Conservation (phyloP, 306 rosid genomes). For the Geum urbanum region DNA sequence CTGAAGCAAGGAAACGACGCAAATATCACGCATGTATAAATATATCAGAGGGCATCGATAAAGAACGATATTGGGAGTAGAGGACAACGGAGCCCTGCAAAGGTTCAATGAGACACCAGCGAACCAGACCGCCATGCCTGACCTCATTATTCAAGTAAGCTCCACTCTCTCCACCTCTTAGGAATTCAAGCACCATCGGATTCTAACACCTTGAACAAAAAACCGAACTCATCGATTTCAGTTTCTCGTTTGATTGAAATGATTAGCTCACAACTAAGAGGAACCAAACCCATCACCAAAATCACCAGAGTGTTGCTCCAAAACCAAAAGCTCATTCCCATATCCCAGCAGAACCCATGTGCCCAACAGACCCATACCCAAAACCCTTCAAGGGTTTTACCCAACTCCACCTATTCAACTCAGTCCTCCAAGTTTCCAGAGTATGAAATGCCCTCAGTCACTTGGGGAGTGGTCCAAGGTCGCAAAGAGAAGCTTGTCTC, state of each 20-base stretch:
- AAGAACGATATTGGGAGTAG: no score
- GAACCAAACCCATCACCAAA: constrained; percentile 37
- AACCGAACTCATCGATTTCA: neutral
- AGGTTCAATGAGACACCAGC: no score
- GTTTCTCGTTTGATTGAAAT: neutral
- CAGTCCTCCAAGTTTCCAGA: constrained; percentile 68
- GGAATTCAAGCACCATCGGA: neutral
- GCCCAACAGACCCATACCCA: constrained; percentile 23
- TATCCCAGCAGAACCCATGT: constrained; percentile 22
- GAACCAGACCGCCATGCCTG: no score
- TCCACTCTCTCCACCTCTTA: neutral
- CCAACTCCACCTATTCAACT: constrained; percentile 38
- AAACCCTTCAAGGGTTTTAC: constrained; percentile 51
- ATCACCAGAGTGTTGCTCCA: constrained; percentile 26
- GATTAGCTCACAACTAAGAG: constrained; percentile 36
- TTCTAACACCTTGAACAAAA: no score
- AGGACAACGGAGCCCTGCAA: no score
- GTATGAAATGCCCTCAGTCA: constrained; percentile 88
- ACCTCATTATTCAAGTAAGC: neutral
- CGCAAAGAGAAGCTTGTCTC: constrained; percentile 92
- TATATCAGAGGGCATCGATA: no score
- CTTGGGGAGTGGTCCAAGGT: constrained; percentile 95
- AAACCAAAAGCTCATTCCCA: constrained; percentile 6
- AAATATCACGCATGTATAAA: no score
- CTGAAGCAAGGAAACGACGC: no score